Evolutionary conservation across 768 basidiomycete genomes (phyloP).

Genomic region (Termitomyces eurrhizus): DNA sequence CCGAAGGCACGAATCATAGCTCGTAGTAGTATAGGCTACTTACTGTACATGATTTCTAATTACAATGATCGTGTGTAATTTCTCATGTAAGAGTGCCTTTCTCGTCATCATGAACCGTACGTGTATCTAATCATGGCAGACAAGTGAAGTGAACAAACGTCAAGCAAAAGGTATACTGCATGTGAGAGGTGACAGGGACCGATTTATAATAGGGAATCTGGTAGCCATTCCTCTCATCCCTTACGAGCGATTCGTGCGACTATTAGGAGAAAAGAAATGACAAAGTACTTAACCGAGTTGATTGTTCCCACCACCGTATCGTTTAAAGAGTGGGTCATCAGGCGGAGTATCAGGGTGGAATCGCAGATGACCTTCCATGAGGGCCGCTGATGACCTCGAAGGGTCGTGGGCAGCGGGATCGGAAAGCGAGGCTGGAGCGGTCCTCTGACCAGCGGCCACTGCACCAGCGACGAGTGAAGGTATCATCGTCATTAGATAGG

Average conservation of each 20-base stretch:
- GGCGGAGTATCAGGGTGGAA: slow-evolving; percentile 80
- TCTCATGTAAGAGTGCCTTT: no score
- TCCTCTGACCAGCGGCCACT: slow-evolving; percentile 67
- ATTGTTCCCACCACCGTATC: slow-evolving; percentile 23
- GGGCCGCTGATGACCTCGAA: slow-evolving; percentile 73
- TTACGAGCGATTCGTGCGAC: neutral
- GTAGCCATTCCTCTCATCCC: neutral
- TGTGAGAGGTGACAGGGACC: no score
- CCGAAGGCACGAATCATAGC: no score
- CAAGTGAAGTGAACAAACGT: no score
- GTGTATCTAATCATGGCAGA: no score
- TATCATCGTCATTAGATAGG: slow-evolving; percentile 46
- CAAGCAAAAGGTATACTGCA: no score
- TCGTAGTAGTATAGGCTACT: no score
- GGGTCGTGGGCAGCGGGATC: slow-evolving; percentile 78
- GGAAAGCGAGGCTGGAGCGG: slow-evolving; percentile 55
- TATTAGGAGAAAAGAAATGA: neutral
- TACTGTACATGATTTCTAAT: no score
- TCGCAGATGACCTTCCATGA: slow-evolving; percentile 84
- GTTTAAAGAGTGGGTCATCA: slow-evolving; percentile 51
- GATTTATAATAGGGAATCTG: no score
- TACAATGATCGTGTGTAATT: no score
- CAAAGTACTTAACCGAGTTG: neutral
- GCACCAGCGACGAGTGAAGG: slow-evolving; percentile 41
- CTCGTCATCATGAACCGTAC: no score